Conservation (phyloP, 73 alveolate species). For the Paramecium pentaurelia region DNA sequence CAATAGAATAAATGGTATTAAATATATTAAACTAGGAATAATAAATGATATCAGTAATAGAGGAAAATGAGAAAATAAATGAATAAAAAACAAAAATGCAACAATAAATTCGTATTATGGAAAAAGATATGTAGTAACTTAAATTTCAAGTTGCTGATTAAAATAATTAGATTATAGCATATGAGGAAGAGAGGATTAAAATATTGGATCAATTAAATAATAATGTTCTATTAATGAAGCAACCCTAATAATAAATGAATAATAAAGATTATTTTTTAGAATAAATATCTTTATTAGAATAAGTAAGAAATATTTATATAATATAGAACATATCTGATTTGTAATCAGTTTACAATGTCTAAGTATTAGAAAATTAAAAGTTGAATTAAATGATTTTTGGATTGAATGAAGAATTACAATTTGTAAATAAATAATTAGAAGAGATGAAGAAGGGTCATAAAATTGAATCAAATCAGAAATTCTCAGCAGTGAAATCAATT, state of each 20-base stretch:
- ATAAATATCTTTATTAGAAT: background rate
- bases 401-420: background rate
- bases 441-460: background rate
- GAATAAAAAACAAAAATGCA: background rate
- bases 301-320: background rate
- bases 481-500: background rate
- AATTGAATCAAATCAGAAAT: background rate
- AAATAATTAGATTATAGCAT: background rate
- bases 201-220: background rate
- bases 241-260: background rate
- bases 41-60: background rate
- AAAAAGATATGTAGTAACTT: background rate
- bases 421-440: background rate
- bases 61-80: slow-evolving; percentile 3
- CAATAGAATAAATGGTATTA: slow-evolving; percentile 29
- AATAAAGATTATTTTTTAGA: background rate
- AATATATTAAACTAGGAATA: background rate
- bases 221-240: background rate
- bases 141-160: background rate
- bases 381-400: background rate
- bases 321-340: background rate
- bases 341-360: background rate
- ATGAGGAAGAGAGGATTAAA: background rate
- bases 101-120: background rate
- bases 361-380: background rate